A percentile compares a stretch with the other conserved stretches of the same genome.
Conservation (phyloP, 2,329 filamentous ascomycete genomes). For the Colletotrichum sojae region DNA sequence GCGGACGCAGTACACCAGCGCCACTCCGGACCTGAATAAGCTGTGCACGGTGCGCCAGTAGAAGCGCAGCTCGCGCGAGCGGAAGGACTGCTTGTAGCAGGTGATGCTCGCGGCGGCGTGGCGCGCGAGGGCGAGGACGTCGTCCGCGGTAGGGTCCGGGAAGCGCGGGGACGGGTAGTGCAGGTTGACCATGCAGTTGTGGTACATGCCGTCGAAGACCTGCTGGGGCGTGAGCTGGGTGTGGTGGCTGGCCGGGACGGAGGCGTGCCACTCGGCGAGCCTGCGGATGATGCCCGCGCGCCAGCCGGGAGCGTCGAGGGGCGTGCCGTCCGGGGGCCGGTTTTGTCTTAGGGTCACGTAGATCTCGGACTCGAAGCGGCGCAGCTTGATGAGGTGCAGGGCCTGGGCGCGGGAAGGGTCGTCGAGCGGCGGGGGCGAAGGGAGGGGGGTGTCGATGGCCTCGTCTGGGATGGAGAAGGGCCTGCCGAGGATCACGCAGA, state of each 20-base stretch:
- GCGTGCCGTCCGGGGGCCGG: conserved; percentile 27
- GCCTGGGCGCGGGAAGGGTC: conserved; percentile 23
- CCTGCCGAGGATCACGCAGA: conserved; percentile 38
- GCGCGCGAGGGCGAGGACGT: conserved; percentile 41
- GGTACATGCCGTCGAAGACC: conserved; percentile 44
- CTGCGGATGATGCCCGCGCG: conserved; percentile 41
- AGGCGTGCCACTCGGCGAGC: conserved; percentile 42
- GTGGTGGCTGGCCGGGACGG: conserved; percentile 33
- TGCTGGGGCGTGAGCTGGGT: conserved; percentile 44
- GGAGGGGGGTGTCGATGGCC: conserved; percentile 38
- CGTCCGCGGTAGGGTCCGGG: conserved; percentile 30
- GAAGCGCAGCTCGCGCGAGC: conserved; percentile 44
- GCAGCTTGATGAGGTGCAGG: conserved; percentile 43
- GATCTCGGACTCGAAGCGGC: conserved; percentile 46
- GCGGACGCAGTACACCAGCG: conserved; percentile 43
- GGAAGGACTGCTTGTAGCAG: conserved; percentile 43
- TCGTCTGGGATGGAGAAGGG: conserved; percentile 41
- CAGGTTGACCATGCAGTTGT: conserved; percentile 41
- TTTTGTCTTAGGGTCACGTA: conserved; percentile 43
- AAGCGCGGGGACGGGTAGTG: conserved; percentile 44
- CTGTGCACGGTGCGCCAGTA: conserved; percentile 48
- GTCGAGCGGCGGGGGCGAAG: background rate
- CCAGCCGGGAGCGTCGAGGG: conserved; percentile 39
- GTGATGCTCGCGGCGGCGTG: conserved; percentile 41
- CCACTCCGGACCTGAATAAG: conserved; percentile 44